Conservation (phyloP, 306 rosid genomes). For the Casuarina glauca region DNA sequence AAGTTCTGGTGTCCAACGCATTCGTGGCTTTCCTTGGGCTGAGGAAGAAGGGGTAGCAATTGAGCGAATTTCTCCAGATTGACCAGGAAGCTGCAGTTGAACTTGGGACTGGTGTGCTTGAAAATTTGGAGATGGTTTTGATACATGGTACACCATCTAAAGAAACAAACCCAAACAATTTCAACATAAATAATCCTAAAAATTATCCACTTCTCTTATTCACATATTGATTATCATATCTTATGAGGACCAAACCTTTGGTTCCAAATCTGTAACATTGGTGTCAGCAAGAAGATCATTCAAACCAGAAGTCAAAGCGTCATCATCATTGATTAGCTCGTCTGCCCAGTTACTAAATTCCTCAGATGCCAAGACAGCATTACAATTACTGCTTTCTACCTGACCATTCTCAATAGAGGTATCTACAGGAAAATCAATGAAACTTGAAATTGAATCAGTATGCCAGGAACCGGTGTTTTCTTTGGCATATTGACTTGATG, state of each 20-base stretch:
- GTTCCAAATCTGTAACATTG: constrained; percentile 66
- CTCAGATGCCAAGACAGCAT: constrained; percentile 58
- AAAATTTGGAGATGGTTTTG: constrained; percentile 54
- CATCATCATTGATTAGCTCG: constrained; percentile 82
- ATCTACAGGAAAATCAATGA: constrained; percentile 73
- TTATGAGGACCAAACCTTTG: constrained; percentile 60
- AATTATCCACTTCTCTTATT: constrained; percentile 27
- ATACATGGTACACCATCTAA: constrained; percentile 61
- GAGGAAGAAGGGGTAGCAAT: constrained; percentile 54
- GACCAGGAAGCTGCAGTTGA: constrained; percentile 55
- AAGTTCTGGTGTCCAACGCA: constrained; percentile 99
- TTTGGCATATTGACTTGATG: constrained; percentile 50
- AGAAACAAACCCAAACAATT: constrained; percentile 41
- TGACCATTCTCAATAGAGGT: constrained; percentile 58
- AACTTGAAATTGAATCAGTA: constrained; percentile 66
- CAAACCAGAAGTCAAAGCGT: constrained; percentile 77
- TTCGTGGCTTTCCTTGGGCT: constrained; percentile 70
- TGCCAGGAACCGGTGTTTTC: constrained; percentile 70
- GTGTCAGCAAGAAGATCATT: constrained; percentile 77
- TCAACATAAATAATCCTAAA: constrained; percentile 24
- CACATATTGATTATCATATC: constrained; percentile 25
- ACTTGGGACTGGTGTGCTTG: constrained; percentile 55
- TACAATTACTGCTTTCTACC: constrained; percentile 65
- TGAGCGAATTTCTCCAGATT: constrained; percentile 54
- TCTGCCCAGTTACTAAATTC: constrained; percentile 92